phyloP scores from a whole-genome alignment of 805 yeast genomes.

The Komagataella phaffii region DNA sequence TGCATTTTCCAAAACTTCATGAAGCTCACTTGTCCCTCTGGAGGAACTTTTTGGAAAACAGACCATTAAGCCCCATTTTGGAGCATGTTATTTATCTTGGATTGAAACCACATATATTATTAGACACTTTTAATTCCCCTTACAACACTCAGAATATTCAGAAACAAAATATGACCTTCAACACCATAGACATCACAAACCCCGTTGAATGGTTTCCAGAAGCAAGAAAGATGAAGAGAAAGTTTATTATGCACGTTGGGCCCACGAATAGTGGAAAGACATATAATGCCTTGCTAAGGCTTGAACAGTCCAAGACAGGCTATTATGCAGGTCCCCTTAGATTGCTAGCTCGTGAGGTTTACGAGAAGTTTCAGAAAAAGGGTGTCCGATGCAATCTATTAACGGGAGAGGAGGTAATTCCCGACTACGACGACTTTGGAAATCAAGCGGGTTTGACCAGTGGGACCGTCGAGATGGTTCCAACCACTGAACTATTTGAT shows the following conservation, averaged over 20 bases:
- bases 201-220: constrained; percentile 78
- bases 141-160: constrained; percentile 17
- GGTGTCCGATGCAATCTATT: constrained; percentile 67
- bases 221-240: constrained; percentile 69
- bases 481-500: constrained; percentile 55
- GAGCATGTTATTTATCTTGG: constrained; percentile 15
- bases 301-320: constrained; percentile 58
- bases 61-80: constrained; percentile 4
- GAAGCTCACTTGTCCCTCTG: neutral
- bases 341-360: constrained; percentile 81
- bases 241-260: constrained; percentile 86
- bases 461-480: constrained; percentile 91
- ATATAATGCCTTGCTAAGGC: constrained; percentile 58
- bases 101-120: constrained; percentile 16
- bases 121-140: constrained; percentile 13
- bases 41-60: neutral
- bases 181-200: constrained; percentile 30
- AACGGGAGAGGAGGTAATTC: constrained; percentile 92
- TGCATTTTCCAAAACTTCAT: neutral
- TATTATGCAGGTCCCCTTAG: constrained; percentile 93
- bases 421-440: constrained; percentile 56
- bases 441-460: constrained; percentile 63
- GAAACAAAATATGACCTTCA: constrained; percentile 18
- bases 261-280: constrained; percentile 98
- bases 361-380: constrained; percentile 59